Base-by-base conservation (phyloP, 164 flowering plant species). In the Dillenia suffruticosa region DNA sequence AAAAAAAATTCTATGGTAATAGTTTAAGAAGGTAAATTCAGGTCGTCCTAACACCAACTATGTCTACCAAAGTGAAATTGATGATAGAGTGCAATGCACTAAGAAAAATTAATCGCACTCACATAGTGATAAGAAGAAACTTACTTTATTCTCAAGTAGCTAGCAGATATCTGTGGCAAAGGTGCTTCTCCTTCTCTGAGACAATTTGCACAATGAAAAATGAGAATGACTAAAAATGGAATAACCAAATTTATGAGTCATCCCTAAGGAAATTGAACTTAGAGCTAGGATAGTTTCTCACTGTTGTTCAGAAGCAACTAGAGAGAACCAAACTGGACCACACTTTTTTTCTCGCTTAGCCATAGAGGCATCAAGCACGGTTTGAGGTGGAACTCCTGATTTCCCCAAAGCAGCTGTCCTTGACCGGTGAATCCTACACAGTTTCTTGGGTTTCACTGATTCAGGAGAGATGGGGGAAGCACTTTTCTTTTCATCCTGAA, bases 271-370 rank as follows among this genome's bases (percentile, higher is more conserved):
- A 46, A 19, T 10, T 43, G 8, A 43, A 45, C 57, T 44, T 1
- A 62, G 40, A 57, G 53, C 44, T 24, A 49, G 54, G 46, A 49
- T 14, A 59, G 55, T 46, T 68, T 62, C 95, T 81, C 74, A 95
- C 99, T 82, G 88, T 56, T 92, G 84, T 54, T 82, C 81, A 49
- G 91, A 79, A 58, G 96, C 88, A 66, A 85, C 79, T 43, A 95
- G 65, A 0, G 92, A 82, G 74, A 90, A 95, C 97, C 99, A 95
- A 75, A 95, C 72, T 19, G 97, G 92, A 76, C 70, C 22, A 63
- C 60, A 57, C 78, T 80, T 77, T 72, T 81, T 71, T 53, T 76
- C 72, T 15, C 53, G 56, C 70, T 67, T 86, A 26, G 64, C 63
- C 46, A 76, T 62, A 46, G 67, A 24, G 60, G 81, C 83, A 82